These are phyloP conservation scores for Hypomyces rosellus DNA, from an alignment of 2,329 filamentous ascomycete genomes.

Conservation along the genomic window DNA sequence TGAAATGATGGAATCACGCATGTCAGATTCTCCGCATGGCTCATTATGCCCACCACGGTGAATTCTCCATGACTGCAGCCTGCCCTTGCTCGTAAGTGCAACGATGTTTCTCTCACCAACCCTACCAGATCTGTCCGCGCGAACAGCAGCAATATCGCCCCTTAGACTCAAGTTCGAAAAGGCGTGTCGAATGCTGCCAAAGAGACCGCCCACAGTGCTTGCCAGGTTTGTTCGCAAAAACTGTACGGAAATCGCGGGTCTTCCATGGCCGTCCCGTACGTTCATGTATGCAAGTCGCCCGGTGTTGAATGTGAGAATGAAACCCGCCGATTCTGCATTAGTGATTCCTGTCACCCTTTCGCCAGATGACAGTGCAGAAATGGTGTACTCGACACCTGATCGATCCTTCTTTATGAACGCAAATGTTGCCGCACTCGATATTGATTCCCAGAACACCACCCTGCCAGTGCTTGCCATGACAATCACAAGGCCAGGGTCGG, in stretches of 20 bases:
- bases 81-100: constrained; percentile 68
- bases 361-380: constrained; percentile 69
- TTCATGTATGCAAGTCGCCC: constrained; percentile 83
- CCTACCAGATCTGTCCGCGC: constrained; percentile 62
- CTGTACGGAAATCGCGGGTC: constrained; percentile 71
- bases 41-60: constrained; percentile 82
- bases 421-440: constrained; percentile 79
- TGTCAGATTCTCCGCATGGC: constrained; percentile 64
- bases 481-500: constrained; percentile 79
- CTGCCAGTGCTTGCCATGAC: constrained; percentile 78
- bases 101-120: constrained; percentile 82
- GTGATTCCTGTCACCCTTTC: constrained; percentile 73
- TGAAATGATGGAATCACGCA: constrained; percentile 56
- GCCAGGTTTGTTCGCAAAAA: constrained; percentile 61
- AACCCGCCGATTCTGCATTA: constrained; percentile 79
- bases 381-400: constrained; percentile 67
- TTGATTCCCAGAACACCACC: constrained; percentile 91
- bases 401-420: constrained; percentile 78
- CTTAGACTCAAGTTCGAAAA: constrained; percentile 64
- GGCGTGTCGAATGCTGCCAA: constrained; percentile 74
- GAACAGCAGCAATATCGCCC: constrained; percentile 74
- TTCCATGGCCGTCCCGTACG: constrained; percentile 79
- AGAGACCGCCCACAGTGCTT: constrained; percentile 57
- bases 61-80: constrained; percentile 79
- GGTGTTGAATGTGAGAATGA: constrained; percentile 76